Evolutionary conservation across 345 rosid species (phyloP).

Genomic region (Conringia planisiliqua): DNA sequence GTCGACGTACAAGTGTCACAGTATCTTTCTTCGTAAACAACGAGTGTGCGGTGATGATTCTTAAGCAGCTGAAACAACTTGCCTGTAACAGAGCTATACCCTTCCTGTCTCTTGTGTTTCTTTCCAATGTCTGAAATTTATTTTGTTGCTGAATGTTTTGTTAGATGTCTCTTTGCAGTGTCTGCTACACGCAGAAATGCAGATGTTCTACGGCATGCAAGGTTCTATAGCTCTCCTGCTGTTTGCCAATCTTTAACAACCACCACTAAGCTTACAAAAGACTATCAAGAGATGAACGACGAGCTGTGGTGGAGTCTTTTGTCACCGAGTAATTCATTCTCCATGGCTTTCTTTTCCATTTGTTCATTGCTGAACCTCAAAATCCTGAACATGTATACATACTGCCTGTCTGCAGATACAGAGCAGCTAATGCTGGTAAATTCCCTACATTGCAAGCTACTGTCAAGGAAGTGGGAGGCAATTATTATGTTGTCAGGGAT

Average conservation of each 20-base stretch:
- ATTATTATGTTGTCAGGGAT: neutral
- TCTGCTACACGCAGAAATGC: slow-evolving; percentile 12
- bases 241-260: slow-evolving; percentile 4
- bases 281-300: slow-evolving; percentile 21
- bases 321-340: slow-evolving; percentile 17
- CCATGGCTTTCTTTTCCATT: neutral
- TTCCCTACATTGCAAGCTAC: neutral
- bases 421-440: slow-evolving; percentile 28
- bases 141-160: neutral
- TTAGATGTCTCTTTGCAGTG: slow-evolving; percentile 16
- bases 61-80: slow-evolving; percentile 18
- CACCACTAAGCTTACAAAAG: neutral
- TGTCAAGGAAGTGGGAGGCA: slow-evolving; percentile 22
- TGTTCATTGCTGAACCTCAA: neutral
- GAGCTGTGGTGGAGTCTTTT: slow-evolving; percentile 21
- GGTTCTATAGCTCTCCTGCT: slow-evolving; percentile 33
- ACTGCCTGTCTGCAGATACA: slow-evolving; percentile 18
- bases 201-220: neutral
- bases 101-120: neutral
- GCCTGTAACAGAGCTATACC: neutral
- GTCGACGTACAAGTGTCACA: neutral
- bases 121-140: neutral
- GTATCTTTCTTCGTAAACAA: neutral
- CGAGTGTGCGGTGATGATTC: slow-evolving; percentile 10
- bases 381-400: neutral